Base-by-base conservation (phyloP, 2,329 filamentous ascomycete genomes). In the Trichophyton rubrum region DNA sequence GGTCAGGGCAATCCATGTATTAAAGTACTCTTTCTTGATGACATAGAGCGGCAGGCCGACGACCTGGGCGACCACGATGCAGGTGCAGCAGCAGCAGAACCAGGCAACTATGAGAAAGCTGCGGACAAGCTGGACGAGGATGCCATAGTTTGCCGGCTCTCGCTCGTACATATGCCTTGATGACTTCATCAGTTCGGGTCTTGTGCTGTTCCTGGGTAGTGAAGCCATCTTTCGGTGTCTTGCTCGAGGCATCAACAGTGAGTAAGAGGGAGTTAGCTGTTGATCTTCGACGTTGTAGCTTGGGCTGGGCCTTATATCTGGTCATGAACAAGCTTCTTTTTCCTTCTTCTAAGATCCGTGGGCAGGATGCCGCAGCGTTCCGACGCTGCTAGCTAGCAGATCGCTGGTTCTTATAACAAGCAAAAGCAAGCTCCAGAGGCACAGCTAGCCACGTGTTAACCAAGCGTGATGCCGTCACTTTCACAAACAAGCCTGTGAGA, bases 1-100 rank as follows among this genome's bases (percentile, higher is more conserved):
- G 17, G 84, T 86, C 68, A 82, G 80, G 22, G 83, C 81, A 80
- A 86, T 86, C 68, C 83, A 86, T 8, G 78, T 76, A 67, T 86
- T 82, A 69, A 84, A 86, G 67, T 80, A 84, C 55, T 80, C 75
- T 59, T 79, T 80, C 65, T 83, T 81, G 67, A 84, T 78, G 59
- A 85, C 70, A 67, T 85, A 85, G 35, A 86, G 71, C 0, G 83
- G 83, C 7, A 80, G 76, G 15, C 84, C 83, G 53, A 85, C 72
- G 62, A 85, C 73, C 66, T 86, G 84, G 4, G 82, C 84, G 43
- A 76, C 76, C 63, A 80, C 76, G 64, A 77, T 76, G 60, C 69
- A 66, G 55, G 75, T 60, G 58, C 70, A 72, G 63, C 74, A 76
- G 61, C 72, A 72, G 62, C 75, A 70, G 63, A 78, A 76, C 75